Percentiles rank a stretch among this genome's conserved stretches.
These are phyloP conservation scores for Termitomyces sp. DNA, from an alignment of 768 basidiomycete species.

Conservation along the genomic window DNA sequence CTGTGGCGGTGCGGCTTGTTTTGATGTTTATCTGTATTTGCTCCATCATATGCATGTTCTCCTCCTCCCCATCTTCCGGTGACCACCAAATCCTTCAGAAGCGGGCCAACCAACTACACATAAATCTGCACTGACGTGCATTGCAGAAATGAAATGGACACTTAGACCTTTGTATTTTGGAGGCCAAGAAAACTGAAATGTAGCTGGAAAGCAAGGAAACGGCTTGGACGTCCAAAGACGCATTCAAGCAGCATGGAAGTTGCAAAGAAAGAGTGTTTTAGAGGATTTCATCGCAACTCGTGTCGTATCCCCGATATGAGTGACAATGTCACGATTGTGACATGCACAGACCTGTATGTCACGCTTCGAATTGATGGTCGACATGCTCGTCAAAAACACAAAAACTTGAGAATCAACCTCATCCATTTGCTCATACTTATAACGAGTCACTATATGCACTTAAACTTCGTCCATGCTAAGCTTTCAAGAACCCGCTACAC, in stretches of 20 bases:
- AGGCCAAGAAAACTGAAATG: background rate
- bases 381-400: too few species aligned
- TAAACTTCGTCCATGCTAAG: background rate
- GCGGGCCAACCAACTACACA: background rate
- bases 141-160: background rate
- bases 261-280: slow-evolving; percentile 7
- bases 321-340: slow-evolving; percentile 12
- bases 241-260: slow-evolving; percentile 8
- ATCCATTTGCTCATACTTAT: background rate
- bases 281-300: slow-evolving; percentile 4
- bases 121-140: background rate
- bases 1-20: slow-evolving; percentile 16
- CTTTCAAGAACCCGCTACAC: too few species aligned
- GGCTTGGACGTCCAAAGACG: background rate
- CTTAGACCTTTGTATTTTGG: background rate
- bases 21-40: slow-evolving; percentile 14
- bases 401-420: background rate
- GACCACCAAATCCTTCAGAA: background rate
- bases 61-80: slow-evolving; percentile 14
- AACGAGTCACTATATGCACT: background rate
- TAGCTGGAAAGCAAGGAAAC: background rate
- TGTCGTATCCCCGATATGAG: slow-evolving; percentile 3
- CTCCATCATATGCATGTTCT: slow-evolving; percentile 7
- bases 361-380: background rate
- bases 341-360: slow-evolving; percentile 12